Evolutionary conservation across 1,284 basidiomycete species (phyloP), one percentile per base, ranked within the genome.

Genomic region (Marasmius oreades): DNA sequence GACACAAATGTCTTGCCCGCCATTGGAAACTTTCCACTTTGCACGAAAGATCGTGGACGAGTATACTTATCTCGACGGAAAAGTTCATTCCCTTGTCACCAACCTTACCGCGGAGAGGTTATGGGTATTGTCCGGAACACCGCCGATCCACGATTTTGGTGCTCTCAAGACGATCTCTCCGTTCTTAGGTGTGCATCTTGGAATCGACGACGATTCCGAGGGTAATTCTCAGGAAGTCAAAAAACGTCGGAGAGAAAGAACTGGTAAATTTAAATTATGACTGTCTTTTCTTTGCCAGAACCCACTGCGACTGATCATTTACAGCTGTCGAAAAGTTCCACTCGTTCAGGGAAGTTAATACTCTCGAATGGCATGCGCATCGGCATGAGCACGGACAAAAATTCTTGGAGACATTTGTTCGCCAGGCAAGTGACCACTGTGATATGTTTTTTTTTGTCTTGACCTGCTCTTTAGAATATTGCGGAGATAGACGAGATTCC

Each of bases 121-220:
- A 55, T 98, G 95, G 95, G 92, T 98, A 3, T 79, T 98, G n/a
- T 98, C 95, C 0, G 95, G 95, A 36, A 98, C 95, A 18, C 95
- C 95, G 1, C 95, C 95, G 0, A 89, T 94, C 51, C 88, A 92
- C 59, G 92, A 95, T 71, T 98, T 98, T 69, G 86, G 85, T 2
- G 87, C 94, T 6, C 76, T 98, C 63, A 95, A 95, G 75, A 93
- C 90, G 8, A 96, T 97, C 58, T 90, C 94, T 2, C 86, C 87
- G 1, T 90, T 95, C 70, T 75, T 97, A 59, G 84, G 88, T 62
- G 75, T 96, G 36, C 93, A 96, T 68, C 82, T 97, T 33, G 94
- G 94, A 53, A 81, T 95, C 43, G 87, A 94, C 62, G 95, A 97
- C 65, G 92, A 95, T 60, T 85, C 84, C 36, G 94, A 96, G 68